These are phyloP conservation scores for Arthrobotrys pseudoclavata DNA, from an alignment of 2,329 filamentous ascomycete species.

Conservation along the genomic window DNA sequence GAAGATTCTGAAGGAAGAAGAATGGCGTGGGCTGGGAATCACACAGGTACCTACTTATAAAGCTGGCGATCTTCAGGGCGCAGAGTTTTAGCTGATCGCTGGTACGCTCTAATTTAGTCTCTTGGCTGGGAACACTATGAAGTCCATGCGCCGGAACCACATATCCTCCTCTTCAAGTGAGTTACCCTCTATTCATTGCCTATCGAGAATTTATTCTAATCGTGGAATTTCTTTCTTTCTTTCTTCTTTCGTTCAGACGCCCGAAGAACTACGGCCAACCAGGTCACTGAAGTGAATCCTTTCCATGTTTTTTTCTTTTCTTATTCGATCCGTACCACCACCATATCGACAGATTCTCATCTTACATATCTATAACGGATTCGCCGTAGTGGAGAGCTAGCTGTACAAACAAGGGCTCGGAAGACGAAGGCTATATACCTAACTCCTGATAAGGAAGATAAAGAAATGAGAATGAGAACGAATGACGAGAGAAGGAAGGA, in stretches of 20 bases:
- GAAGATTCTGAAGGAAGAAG: slow-evolving; percentile 97
- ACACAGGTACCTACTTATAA: slow-evolving; percentile 79
- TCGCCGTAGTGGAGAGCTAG: neutral
- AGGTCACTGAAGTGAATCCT: slow-evolving; percentile 4
- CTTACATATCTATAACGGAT: slow-evolving; percentile 10
- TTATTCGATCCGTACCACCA: neutral
- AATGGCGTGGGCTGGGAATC: slow-evolving; percentile 97
- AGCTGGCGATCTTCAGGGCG: neutral
- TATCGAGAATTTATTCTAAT: slow-evolving; percentile 1
- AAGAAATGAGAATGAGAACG: neutral
- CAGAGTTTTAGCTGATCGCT: slow-evolving; percentile 52
- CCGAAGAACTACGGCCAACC: slow-evolving; percentile 51
- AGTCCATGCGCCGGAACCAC: slow-evolving; percentile 97
- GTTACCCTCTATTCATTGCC: slow-evolving; percentile 65
- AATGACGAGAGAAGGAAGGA: neutral
- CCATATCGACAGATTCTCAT: neutral
- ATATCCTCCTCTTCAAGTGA: slow-evolving; percentile 98
- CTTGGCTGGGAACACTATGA: slow-evolving; percentile 99
- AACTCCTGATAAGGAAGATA: neutral
- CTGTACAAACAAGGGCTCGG: slow-evolving; percentile 11
- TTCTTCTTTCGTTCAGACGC: slow-evolving; percentile 17
- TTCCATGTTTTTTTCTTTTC: neutral
- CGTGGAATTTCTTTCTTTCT: neutral
- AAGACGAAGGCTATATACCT: neutral
- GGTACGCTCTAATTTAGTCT: slow-evolving; percentile 19